Conservation (phyloP, 106 monocot species). For the Posidonia australis region DNA sequence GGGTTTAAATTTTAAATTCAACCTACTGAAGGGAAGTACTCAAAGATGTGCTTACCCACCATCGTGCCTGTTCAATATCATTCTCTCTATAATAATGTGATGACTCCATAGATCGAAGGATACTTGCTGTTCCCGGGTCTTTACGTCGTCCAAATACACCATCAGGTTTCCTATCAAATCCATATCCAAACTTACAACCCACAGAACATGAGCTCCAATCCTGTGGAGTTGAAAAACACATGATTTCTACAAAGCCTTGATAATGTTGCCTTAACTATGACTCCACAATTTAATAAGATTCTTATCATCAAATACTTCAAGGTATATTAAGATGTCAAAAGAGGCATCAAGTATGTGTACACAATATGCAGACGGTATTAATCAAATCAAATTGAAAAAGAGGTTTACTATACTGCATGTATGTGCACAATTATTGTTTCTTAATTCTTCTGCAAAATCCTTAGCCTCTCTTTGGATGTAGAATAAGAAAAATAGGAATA, state of each 20-base stretch:
- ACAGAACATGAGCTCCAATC: conserved; percentile 74
- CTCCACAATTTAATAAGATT: neutral
- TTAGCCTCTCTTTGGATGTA: too few species aligned
- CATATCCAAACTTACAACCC: conserved; percentile 51
- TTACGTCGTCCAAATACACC: conserved; percentile 40
- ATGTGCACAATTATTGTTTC: too few species aligned
- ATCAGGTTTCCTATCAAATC: conserved; percentile 35
- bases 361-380: too few species aligned
- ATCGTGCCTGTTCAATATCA: conserved; percentile 61
- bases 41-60: conserved; percentile 69
- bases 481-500: too few species aligned
- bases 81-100: conserved; percentile 73
- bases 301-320: neutral
- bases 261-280: neutral
- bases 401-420: too few species aligned
- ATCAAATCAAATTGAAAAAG: too few species aligned
- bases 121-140: conserved; percentile 23
- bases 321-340: too few species aligned
- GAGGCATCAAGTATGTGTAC: too few species aligned
- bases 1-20: too few species aligned
- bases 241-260: neutral
- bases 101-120: conserved; percentile 93
- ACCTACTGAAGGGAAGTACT: neutral
- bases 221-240: conserved; percentile 14
- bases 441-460: too few species aligned